Percentiles rank a stretch among this genome's conserved stretches.
These are phyloP conservation scores for Ogataea dorogensis DNA, from an alignment of 805 yeast genomes.

Conservation along the genomic window DNA sequence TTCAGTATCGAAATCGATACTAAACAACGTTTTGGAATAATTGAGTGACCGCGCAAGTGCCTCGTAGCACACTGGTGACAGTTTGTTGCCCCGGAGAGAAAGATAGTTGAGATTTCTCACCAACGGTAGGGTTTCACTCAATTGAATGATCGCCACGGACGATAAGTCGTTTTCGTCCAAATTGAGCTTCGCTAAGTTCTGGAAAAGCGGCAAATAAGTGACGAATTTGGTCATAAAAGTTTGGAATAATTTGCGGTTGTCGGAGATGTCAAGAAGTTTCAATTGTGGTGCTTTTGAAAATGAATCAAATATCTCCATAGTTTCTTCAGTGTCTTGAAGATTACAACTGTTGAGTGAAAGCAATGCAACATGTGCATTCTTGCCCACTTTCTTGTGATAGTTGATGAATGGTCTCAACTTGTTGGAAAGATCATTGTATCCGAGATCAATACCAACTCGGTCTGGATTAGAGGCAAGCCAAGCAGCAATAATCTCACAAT, in stretches of 20 bases:
- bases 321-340: constrained; percentile 50
- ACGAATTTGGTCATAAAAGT: constrained; percentile 54
- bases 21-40: constrained; percentile 59
- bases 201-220: constrained; percentile 66
- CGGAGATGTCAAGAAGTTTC: constrained; percentile 73
- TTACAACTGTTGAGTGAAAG: constrained; percentile 67
- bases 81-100: constrained; percentile 62
- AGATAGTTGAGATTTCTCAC: constrained; percentile 66
- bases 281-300: constrained; percentile 56
- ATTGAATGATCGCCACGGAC: constrained; percentile 51
- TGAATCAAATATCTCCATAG: constrained; percentile 46
- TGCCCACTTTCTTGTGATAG: constrained; percentile 18
- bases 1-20: constrained; percentile 65
- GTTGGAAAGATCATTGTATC: constrained; percentile 67
- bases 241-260: constrained; percentile 67
- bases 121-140: constrained; percentile 69
- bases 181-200: constrained; percentile 62
- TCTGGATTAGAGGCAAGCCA: constrained; percentile 52
- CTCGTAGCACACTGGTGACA: constrained; percentile 60
- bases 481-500: constrained; percentile 51
- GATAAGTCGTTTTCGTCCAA: constrained; percentile 66
- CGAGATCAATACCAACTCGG: constrained; percentile 74
- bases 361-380: constrained; percentile 37
- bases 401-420: constrained; percentile 40
- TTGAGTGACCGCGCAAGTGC: constrained; percentile 70